phyloP scores from a whole-genome alignment of 371 early-diverging fungal genomes.

The Mortierella polycephala region DNA sequence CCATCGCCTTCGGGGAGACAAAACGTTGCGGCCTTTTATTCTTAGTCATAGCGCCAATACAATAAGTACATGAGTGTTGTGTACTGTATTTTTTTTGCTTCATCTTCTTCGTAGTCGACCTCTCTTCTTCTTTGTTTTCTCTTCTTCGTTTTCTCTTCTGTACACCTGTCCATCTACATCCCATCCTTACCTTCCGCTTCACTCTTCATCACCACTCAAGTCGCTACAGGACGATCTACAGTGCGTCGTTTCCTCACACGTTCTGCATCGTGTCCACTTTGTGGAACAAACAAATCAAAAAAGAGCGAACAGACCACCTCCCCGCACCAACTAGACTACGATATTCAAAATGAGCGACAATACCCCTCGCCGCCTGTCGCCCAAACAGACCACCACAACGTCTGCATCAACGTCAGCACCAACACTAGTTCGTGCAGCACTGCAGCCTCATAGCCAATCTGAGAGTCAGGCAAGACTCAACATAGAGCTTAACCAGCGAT shows the following conservation, averaged over 20 bases:
- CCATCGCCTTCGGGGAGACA: not conserved
- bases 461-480: constrained; percentile 19
- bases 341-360: not conserved
- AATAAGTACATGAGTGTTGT: not conserved
- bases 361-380: not conserved
- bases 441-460: constrained; percentile 1
- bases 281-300: constrained; percentile 35
- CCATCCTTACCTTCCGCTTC: not conserved
- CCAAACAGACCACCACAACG: not conserved
- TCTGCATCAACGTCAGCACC: constrained; percentile 1
- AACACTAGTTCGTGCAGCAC: not conserved
- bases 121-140: not conserved
- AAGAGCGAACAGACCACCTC: constrained; percentile 45
- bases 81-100: not conserved
- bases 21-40: not conserved
- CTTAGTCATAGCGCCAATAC: constrained; percentile 5
- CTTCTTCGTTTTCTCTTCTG: constrained; percentile 1
- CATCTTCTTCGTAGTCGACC: not conserved
- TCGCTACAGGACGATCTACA: not conserved
- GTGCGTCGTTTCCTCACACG: not conserved
- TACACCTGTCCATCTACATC: not conserved
- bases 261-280: not conserved
- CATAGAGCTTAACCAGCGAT: constrained; percentile 32
- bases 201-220: not conserved
- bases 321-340: not conserved